phyloP scores from a whole-genome alignment of 2,329 filamentous ascomycete species.

The Albifimbria verrucaria region DNA sequence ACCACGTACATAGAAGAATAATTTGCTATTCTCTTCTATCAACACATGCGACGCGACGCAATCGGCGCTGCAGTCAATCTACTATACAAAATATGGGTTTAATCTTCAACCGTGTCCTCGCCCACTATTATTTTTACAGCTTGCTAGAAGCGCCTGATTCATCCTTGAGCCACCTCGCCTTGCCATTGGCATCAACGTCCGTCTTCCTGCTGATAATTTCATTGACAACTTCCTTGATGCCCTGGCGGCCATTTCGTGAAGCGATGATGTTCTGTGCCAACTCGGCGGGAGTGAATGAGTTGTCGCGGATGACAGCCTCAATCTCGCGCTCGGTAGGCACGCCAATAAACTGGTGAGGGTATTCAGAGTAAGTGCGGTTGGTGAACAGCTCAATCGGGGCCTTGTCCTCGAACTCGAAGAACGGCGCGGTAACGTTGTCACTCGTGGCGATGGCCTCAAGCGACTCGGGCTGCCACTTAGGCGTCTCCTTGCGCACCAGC shows the following conservation, averaged over 20 bases:
- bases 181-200: constrained; percentile 38
- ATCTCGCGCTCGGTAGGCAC: constrained; percentile 71
- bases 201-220: constrained; percentile 68
- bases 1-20: background rate
- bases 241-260: constrained; percentile 61
- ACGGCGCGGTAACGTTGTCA: constrained; percentile 57
- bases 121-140: constrained; percentile 15
- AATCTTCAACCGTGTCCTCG: background rate
- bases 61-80: background rate
- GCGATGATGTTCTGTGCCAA: constrained; percentile 62
- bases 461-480: constrained; percentile 72
- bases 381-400: constrained; percentile 59
- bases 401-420: constrained; percentile 57
- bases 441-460: constrained; percentile 62
- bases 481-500: constrained; percentile 67
- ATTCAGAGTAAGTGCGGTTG: constrained; percentile 61
- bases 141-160: constrained; percentile 23
- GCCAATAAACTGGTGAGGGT: constrained; percentile 68
- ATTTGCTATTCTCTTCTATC: background rate
- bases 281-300: constrained; percentile 45
- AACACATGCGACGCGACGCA: background rate
- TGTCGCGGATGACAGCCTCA: constrained; percentile 37
- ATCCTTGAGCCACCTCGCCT: constrained; percentile 32
- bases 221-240: constrained; percentile 63
- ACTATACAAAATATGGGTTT: background rate